phyloP scores from a whole-genome alignment of 2,329 filamentous ascomycete genomes.

The Fusarium sp. region DNA sequence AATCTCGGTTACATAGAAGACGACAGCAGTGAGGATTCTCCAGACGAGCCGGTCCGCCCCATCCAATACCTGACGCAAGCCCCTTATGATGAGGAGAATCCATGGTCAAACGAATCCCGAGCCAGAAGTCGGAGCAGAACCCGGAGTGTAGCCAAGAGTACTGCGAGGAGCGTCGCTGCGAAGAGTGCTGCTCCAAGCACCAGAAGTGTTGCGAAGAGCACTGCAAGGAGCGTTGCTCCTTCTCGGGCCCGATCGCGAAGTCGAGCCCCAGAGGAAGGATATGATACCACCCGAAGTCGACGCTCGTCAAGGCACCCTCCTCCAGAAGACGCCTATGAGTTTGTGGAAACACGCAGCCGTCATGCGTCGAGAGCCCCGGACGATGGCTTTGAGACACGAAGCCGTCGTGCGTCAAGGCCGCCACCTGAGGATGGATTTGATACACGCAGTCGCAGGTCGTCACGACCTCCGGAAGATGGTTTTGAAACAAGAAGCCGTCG shows the following conservation, averaged over 20 bases:
- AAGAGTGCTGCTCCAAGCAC: constrained; percentile 34
- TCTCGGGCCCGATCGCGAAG: constrained; percentile 41
- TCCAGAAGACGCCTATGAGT: constrained; percentile 30
- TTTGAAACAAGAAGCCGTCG: constrained; percentile 54
- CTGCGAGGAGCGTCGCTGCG: constrained; percentile 23
- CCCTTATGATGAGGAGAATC: constrained; percentile 33
- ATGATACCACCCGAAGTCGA: constrained; percentile 53
- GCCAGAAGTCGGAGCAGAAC: constrained; percentile 34
- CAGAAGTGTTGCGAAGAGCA: constrained; percentile 32
- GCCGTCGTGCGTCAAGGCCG: constrained; percentile 27
- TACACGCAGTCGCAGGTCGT: constrained; percentile 52
- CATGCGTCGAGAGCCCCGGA: constrained; percentile 29
- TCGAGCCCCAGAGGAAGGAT: constrained; percentile 42
- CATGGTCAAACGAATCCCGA: constrained; percentile 16
- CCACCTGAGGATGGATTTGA: constrained; percentile 47
- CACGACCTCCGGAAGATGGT: constrained; percentile 47
- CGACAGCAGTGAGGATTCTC: constrained; percentile 41
- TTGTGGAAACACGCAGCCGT: constrained; percentile 34
- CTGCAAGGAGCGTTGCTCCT: constrained; percentile 34
- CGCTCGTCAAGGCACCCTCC: constrained; percentile 50
- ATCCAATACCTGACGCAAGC: constrained; percentile 40
- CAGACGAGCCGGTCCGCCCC: constrained; percentile 24
- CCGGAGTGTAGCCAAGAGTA: constrained; percentile 30
- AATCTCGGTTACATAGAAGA: constrained; percentile 41
- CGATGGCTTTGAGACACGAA: constrained; percentile 30